Base-by-base conservation (phyloP, 2,329 filamentous ascomycete genomes). In the Ophiostoma ulmi region DNA sequence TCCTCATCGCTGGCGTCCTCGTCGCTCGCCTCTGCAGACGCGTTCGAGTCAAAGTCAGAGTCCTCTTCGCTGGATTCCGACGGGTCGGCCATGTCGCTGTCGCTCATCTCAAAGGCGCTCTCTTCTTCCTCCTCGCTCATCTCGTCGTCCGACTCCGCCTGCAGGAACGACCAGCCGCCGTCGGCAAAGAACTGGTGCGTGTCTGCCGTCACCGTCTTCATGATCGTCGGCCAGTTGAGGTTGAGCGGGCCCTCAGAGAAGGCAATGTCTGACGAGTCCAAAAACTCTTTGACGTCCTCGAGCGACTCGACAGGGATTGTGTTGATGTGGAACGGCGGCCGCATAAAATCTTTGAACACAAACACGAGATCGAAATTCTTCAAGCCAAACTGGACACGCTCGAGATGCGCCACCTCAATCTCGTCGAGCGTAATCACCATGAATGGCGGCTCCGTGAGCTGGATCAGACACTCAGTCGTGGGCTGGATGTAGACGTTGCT, bases 331-430 rank as follows among this genome's bases (percentile, higher is more conserved):
- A 91, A 91, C 1, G 94, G 94, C 2, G 92, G 81, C n/a, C 94
- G 88, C 70, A 91, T 88, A 80, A 97, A 98, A 81, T 99, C 95
- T 78, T 98, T 98, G 85, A 97, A 98, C 52, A 99, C 92, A 77
- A 98, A 94, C 26, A 99, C 95, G 80, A 99, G 89, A 81, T 99
- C 95, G 79, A 99, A 99, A 81, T 99, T 99, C 85, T 98, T 97
- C 73, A 99, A 86, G 44, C 95, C 96, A 77, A 99, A 99, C 81
- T 94, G 85, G 22, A 99, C 95, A 83, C 94, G 92, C 80, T 99
- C 95, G 72, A 99, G 83, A 81, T 99, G 95, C 20, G 95, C 95
- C 75, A 98, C 87, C 80, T 99, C 95, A 74, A 99, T 95, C 77
- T 99, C 95, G 68, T 94, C 93, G 44, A 99, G 87, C 0, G 95